A percentile compares a stretch with the other conserved stretches of the same genome.
phyloP scores from a whole-genome alignment of 306 rosid species.

The Carpinus fangiana region DNA sequence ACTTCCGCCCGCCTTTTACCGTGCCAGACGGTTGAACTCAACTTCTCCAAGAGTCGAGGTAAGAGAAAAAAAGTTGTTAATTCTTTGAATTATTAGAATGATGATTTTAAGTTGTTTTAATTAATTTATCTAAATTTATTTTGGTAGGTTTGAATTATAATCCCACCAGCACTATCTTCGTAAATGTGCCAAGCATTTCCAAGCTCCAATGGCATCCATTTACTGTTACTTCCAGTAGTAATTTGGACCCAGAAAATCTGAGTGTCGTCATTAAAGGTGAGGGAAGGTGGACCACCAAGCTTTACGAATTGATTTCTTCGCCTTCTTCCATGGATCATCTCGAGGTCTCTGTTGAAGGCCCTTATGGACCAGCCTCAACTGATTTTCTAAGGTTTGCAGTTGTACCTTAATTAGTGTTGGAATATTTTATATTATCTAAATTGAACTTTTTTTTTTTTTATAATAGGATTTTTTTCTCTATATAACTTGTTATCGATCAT shows the following conservation, averaged over 20 bases:
- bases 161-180: constrained; percentile 43
- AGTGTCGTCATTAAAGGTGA: constrained; percentile 39
- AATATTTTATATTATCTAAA: too few relatives aligned
- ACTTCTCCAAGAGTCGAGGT: constrained; percentile 45
- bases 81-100: too few relatives aligned
- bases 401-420: too few relatives aligned
- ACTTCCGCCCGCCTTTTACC: constrained; percentile 36
- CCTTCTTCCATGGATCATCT: constrained; percentile 33
- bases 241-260: constrained; percentile 34
- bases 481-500: too few relatives aligned
- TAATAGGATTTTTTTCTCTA: too few relatives aligned
- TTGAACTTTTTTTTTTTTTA: too few relatives aligned
- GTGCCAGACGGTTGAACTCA: constrained; percentile 38
- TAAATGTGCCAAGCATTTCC: constrained; percentile 40
- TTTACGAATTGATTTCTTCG: constrained; percentile 38
- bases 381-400: constrained; percentile 33
- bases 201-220: constrained; percentile 60
- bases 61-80: neutral
- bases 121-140: too few relatives aligned
- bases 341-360: constrained; percentile 46
- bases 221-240: constrained; percentile 37
- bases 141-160: constrained; percentile 34
- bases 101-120: neutral
- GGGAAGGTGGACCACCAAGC: constrained; percentile 46
- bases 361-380: constrained; percentile 45